These are phyloP conservation scores for Heliamphora exappendiculata DNA, from an alignment of 148 eudicot species.

Conservation along the genomic window DNA sequence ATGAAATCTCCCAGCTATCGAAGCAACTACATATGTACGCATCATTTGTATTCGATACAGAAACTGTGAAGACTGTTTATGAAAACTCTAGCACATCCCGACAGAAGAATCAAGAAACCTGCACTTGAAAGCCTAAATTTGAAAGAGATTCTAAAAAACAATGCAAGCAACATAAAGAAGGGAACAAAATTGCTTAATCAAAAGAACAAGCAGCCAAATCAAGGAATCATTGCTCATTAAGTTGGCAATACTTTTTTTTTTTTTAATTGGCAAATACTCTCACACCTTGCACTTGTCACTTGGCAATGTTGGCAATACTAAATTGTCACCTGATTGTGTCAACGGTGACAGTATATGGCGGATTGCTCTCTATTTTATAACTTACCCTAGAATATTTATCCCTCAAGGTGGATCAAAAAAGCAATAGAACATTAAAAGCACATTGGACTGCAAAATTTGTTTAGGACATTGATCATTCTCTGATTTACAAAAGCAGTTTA, in stretches of 20 bases:
- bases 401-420: neutral
- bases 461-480: neutral
- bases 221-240: neutral
- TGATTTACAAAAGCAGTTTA: neutral
- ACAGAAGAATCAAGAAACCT: slow-evolving; percentile 5
- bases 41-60: neutral
- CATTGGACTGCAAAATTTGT: neutral
- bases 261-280: too few species aligned
- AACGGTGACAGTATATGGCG: neutral
- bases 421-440: neutral
- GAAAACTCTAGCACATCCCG: neutral
- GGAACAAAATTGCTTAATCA: too few species aligned
- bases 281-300: too few species aligned
- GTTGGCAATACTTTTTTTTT: too few species aligned
- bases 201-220: neutral
- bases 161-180: neutral
- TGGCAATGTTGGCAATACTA: neutral
- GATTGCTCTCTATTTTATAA: neutral
- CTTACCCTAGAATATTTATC: neutral
- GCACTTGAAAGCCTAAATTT: neutral
- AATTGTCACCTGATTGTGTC: neutral
- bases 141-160: neutral
- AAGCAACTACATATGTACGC: neutral
- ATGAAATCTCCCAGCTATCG: neutral
- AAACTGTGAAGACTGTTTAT: neutral